Evolutionary conservation across 352 stramenopile species (phyloP), one percentile per base, ranked within the genome.

Genomic region (Pythium pyrilobum): DNA sequence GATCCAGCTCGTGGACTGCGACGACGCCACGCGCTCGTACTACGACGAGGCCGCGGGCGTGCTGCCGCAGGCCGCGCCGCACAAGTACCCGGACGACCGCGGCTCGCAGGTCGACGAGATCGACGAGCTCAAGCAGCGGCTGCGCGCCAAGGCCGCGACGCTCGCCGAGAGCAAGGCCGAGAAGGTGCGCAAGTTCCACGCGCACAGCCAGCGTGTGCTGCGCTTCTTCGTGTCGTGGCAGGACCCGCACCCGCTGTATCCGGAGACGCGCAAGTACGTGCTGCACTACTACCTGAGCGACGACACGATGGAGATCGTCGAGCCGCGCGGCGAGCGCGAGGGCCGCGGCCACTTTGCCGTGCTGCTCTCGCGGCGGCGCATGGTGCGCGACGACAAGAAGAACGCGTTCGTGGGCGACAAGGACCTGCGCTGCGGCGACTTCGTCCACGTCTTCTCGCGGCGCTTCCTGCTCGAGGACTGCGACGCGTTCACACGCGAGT

Each of bases 261-360:
- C 91, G 15, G 87, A 95, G 43, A 95, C 77, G 56, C 72, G 83
- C 16, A 67, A 74, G 33, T 97, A 96, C 61, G 77, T 95, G 21
- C 56, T 98, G 21, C 86, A 97, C 63, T 98, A 96, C 65, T 97
- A 96, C 62, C 53, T 98, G 44, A 66, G 71, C 23, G 89, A 98
- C 69, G 89, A 98, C 56, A 97, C 87, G 15, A 57, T 98, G 7
- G 89, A 97, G 65, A 67, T 98, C 3, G 69, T 93, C 16, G 89
- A 98, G 69, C 68, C 74, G 7, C 63, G 83, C 23, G 33, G 77
- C 10, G 69, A 74, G 18, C 67, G 85, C 12, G 72, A 70, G 15
- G 70, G 69, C 50, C 71, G 72, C 29, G 77, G 67, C 12, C 70
- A 79, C 20, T 95, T 95, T 44, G 65, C 85, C 8, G 81, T 96